Evolutionary conservation across 1,284 basidiomycete species (phyloP), one percentile per base, ranked within the genome.

Genomic region (Ustilago lituana): DNA sequence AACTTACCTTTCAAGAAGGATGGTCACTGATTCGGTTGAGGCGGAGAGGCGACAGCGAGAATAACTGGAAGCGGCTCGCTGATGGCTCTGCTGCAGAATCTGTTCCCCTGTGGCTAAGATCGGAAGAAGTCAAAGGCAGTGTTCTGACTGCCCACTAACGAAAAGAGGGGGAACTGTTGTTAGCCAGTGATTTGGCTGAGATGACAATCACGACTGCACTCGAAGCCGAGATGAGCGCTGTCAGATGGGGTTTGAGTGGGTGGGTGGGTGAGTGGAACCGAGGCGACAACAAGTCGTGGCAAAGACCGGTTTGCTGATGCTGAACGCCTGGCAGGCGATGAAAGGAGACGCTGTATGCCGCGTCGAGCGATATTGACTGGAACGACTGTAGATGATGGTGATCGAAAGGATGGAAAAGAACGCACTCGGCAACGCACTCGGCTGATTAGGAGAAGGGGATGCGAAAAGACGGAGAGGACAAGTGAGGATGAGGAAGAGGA

Each of bases 291-390:
- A 35, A n/a, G 29, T 39, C 20, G 49, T 43, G 31, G 49, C 61
- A 63, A 63, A 63, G 54, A 57, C 53, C 57, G 35, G 53, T 57
- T 56, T 63, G 61, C 61, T 57, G 23, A 46, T 38, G 53, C 12
- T 37, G 41, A 27, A 2, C 37, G 43, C 24, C 38, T 38, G 15
- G 29, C 46, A 19, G 17, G 5, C 7, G 2, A n/a, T n/a, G n/a
- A n/a, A n/a, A n/a, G n/a, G n/a, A n/a, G n/a, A n/a, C n/a, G n/a
- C n/a, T n/a, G n/a, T n/a, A 29, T 7, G 27, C 6, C 27, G 27
- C 27, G 27, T 12, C 6, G 12, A 29, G 27, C 27, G 12, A 29
- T 7, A 12, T 12, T 29, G 27, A 29, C 27, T 12, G 27, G 10
- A 26, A 33, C 14, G 24, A 31, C n/a, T 1, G 24, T 24, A 11